Conservation (phyloP, 2,329 filamentous ascomycete species). For the Chrysoporthe deuterocubensis region DNA sequence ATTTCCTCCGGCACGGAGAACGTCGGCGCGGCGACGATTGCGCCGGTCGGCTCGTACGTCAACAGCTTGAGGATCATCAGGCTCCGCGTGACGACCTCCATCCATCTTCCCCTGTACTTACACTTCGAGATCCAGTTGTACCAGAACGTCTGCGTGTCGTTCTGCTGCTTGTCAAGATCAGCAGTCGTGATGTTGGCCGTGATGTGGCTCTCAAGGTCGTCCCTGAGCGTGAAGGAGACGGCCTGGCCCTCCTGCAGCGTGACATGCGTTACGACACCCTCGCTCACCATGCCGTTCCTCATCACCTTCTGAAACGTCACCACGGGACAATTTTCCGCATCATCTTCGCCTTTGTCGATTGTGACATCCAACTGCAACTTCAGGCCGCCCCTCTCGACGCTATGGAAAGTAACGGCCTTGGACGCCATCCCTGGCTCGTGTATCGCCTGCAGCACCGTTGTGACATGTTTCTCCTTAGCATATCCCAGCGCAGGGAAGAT, state of each 20-base stretch:
- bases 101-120: conserved; percentile 73
- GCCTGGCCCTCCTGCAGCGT: conserved; percentile 67
- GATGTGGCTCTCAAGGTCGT: conserved; percentile 61
- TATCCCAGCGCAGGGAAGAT: conserved; percentile 77
- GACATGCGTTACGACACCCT: conserved; percentile 66
- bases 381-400: conserved; percentile 39
- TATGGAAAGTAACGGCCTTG: conserved; percentile 67
- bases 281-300: conserved; percentile 57
- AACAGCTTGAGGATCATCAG: conserved; percentile 76
- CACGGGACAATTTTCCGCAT: conserved; percentile 51
- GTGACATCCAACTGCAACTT: conserved; percentile 71
- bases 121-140: conserved; percentile 73
- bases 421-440: conserved; percentile 49
- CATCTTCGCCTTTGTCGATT: conserved; percentile 61
- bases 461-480: conserved; percentile 64
- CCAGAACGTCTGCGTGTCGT: conserved; percentile 74
- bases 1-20: conserved; percentile 79
- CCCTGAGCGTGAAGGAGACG: conserved; percentile 70
- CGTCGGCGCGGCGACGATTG: conserved; percentile 75
- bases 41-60: conserved; percentile 78
- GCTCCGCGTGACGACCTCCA: conserved; percentile 69
- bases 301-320: conserved; percentile 60
- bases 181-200: conserved; percentile 61
- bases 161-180: conserved; percentile 65
- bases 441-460: conserved; percentile 54